Percentiles rank a stretch among this genome's conserved stretches.
Evolutionary conservation across 2,329 filamentous ascomycete species (phyloP).

Genomic region (Colletotrichum kahawae): DNA sequence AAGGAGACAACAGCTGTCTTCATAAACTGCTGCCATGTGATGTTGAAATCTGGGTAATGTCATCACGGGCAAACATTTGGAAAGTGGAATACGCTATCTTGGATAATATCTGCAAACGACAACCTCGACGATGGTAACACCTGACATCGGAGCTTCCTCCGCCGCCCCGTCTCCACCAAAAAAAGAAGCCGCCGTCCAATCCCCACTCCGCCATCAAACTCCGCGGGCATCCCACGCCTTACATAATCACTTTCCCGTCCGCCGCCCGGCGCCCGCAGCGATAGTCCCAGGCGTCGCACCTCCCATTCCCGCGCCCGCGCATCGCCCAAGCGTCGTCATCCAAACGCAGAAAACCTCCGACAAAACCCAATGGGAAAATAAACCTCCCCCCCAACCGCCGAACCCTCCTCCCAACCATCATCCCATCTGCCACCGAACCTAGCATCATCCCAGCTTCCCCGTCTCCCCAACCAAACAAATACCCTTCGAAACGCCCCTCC

Average conservation of each 20-base stretch:
- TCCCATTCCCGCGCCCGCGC: background rate
- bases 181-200: background rate
- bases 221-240: background rate
- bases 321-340: background rate
- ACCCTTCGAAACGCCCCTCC: background rate
- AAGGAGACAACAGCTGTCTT: too few species aligned
- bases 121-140: too few species aligned
- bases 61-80: too few species aligned
- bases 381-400: background rate
- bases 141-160: background rate
- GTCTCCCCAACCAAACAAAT: background rate
- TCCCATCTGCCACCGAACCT: background rate
- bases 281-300: background rate
- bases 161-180: background rate
- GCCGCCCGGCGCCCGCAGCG: background rate
- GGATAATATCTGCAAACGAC: too few species aligned
- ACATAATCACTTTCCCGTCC: background rate
- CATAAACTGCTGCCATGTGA: too few species aligned
- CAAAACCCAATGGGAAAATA: background rate
- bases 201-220: background rate
- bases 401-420: background rate
- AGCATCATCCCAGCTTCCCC: constrained; percentile 1
- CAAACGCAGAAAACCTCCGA: background rate
- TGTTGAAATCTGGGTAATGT: too few species aligned
- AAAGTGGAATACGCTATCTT: too few species aligned